Evolutionary conservation across 306 rosid species (phyloP).

Genomic region (Trifolium pratense): DNA sequence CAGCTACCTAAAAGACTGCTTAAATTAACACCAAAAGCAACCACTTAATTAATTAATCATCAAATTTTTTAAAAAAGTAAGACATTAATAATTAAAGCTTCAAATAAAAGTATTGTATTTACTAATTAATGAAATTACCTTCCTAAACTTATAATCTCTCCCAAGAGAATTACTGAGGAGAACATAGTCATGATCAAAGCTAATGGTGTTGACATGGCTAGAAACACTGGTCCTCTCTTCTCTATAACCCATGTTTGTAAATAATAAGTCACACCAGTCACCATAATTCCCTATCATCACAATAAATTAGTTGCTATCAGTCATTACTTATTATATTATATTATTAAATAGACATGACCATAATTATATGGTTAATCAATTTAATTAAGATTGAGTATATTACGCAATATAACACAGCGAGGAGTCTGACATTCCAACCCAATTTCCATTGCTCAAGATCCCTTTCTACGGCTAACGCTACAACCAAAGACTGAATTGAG

Average conservation of each 20-base stretch:
- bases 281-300: slow-evolving; percentile 68
- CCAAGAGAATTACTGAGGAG: slow-evolving; percentile 63
- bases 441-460: slow-evolving; percentile 73
- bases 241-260: slow-evolving; percentile 86
- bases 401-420: slow-evolving; percentile 77
- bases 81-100: background rate
- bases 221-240: slow-evolving; percentile 85
- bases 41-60: background rate
- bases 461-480: slow-evolving; percentile 75
- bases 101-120: background rate
- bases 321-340: background rate
- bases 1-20: slow-evolving; percentile 71
- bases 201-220: slow-evolving; percentile 82
- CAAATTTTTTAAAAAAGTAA: background rate
- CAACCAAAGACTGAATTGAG: slow-evolving; percentile 63
- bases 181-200: slow-evolving; percentile 64
- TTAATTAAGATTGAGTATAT: slow-evolving; percentile 26
- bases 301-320: slow-evolving; percentile 4
- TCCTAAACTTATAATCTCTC: slow-evolving; percentile 68
- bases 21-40: background rate
- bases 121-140: slow-evolving; percentile 52
- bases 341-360: background rate
- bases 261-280: slow-evolving; percentile 75
- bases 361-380: background rate
- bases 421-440: slow-evolving; percentile 71